Conservation (phyloP, 371 early-diverging fungal genomes). For the Saksenaea oblongispora region DNA sequence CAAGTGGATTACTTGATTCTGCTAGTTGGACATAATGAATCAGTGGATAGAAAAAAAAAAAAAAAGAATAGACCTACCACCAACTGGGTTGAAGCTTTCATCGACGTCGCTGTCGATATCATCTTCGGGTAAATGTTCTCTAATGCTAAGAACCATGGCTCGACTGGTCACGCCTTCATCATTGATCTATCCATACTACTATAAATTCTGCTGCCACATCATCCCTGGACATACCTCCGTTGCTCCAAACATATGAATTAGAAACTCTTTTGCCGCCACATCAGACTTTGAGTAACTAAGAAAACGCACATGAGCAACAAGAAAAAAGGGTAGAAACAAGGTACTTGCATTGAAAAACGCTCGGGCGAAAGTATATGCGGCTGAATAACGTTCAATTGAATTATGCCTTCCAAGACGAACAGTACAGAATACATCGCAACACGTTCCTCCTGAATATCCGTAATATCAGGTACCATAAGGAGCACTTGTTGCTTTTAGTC, state of each 20-base stretch:
- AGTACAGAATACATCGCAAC: background rate
- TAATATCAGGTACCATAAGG: background rate
- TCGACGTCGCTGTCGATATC: background rate
- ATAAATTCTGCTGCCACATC: background rate
- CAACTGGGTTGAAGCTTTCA: background rate
- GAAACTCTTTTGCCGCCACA: background rate
- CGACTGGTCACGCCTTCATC: background rate
- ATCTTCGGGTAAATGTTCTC: background rate
- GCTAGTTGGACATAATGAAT: background rate
- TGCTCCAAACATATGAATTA: background rate
- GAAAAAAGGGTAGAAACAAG: background rate
- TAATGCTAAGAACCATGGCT: background rate
- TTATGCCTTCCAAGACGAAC: slow-evolving; percentile 1
- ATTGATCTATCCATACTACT: background rate
- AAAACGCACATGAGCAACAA: background rate
- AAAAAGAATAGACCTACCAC: background rate
- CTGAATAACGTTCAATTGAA: background rate
- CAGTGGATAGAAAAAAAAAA: background rate
- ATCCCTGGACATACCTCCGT: background rate
- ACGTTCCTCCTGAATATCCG: background rate
- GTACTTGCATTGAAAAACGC: background rate
- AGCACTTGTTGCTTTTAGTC: background rate
- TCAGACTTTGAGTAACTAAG: background rate
- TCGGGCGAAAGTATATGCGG: background rate
- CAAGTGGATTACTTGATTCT: background rate